Evolutionary conservation across 2,329 filamentous ascomycete species (phyloP).

Genomic region (Phialemonium atrogriseum): DNA sequence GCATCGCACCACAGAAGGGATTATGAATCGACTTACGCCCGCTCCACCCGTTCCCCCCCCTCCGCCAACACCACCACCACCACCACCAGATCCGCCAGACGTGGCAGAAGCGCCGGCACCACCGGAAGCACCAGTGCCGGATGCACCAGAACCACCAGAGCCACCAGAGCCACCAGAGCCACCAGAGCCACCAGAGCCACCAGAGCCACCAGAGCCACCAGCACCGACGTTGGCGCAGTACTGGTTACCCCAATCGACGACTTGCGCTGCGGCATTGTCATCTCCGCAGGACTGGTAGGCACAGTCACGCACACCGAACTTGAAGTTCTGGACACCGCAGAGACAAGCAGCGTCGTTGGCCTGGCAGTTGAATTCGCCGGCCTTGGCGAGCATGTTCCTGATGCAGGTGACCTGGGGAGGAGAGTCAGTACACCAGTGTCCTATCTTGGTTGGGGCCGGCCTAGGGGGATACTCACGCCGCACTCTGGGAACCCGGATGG

Average conservation of each 20-base stretch:
- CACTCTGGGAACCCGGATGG: conserved; percentile 36
- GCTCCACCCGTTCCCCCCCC: too few relatives aligned
- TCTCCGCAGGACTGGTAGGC: conserved; percentile 31
- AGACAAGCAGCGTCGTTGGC: conserved; percentile 33
- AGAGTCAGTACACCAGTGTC: neutral
- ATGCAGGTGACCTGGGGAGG: conserved; percentile 35
- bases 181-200: conserved; percentile 2
- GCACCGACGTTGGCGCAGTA: conserved; percentile 30
- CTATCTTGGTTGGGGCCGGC: neutral
- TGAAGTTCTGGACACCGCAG: conserved; percentile 37
- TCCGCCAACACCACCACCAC: too few relatives aligned
- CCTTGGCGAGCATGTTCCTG: conserved; percentile 41
- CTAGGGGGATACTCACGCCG: conserved; percentile 36
- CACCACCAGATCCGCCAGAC: too few relatives aligned
- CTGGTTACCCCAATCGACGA: conserved; percentile 28
- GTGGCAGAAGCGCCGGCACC: too few relatives aligned
- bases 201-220: conserved; percentile 13
- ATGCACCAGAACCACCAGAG: neutral
- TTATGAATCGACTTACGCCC: too few relatives aligned
- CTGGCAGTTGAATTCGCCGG: conserved; percentile 35
- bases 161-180: conserved; percentile 2
- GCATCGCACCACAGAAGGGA: too few relatives aligned
- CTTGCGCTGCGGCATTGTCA: conserved; percentile 23
- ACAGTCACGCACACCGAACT: conserved; percentile 44
- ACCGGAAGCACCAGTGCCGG: neutral